These are phyloP conservation scores for Fraxinus sp. DNA, from an alignment of 305 asterid genomes.

Conservation along the genomic window DNA sequence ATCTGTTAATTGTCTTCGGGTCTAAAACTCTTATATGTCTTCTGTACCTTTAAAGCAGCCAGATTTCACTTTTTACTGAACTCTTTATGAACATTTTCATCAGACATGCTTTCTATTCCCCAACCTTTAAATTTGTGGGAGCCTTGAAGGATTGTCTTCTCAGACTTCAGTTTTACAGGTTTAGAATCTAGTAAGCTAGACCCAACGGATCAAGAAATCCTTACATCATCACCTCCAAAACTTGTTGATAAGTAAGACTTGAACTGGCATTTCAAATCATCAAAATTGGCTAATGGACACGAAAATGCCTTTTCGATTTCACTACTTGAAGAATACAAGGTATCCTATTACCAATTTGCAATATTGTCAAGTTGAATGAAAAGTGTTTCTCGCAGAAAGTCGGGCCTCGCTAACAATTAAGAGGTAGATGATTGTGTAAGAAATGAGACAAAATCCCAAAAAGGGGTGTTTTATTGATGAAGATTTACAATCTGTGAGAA, in stretches of 20 bases:
- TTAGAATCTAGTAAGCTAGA: slow-evolving; percentile 26
- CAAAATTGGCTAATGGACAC: too few relatives aligned
- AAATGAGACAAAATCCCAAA: too few relatives aligned
- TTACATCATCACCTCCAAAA: slow-evolving; percentile 33
- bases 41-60: slow-evolving; percentile 74
- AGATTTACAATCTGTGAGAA: too few relatives aligned
- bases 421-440: too few relatives aligned
- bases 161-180: slow-evolving; percentile 36
- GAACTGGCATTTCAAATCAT: too few relatives aligned
- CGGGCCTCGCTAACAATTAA: too few relatives aligned
- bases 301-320: too few relatives aligned
- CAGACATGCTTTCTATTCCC: not conserved
- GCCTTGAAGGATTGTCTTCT: slow-evolving; percentile 47
- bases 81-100: slow-evolving; percentile 22
- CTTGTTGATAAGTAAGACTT: slow-evolving; percentile 6
- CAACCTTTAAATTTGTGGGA: slow-evolving; percentile 11
- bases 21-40: slow-evolving; percentile 82
- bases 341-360: too few relatives aligned
- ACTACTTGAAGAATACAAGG: too few relatives aligned
- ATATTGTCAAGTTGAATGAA: too few relatives aligned
- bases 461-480: too few relatives aligned
- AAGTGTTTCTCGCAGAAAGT: too few relatives aligned
- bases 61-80: slow-evolving; percentile 35
- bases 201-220: slow-evolving; percentile 27
- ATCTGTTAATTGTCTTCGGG: slow-evolving; percentile 82